Evolutionary conservation across 2,329 filamentous ascomycete species (phyloP), one percentile per base, ranked within the genome.

Genomic region (Teratosphaeria pseudoeucalypti): DNA sequence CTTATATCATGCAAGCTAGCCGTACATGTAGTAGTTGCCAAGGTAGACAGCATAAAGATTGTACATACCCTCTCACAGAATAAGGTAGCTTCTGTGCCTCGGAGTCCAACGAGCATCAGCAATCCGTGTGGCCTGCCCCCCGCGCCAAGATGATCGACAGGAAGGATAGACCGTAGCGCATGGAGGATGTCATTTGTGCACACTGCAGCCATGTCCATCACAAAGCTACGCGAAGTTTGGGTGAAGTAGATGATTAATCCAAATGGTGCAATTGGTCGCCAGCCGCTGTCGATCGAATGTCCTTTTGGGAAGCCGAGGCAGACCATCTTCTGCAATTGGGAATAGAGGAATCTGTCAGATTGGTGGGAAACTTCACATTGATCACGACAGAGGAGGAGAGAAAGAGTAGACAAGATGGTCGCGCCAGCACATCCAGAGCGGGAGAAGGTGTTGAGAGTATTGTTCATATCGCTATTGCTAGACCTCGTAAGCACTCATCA

Each of bases 391-490:
- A 49, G 6, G 14, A n/a, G 43, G 14, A 49, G 43, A 49, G 43
- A 49, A 2, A 49, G 11, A 49, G 43, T 2, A 49, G 43, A 49
- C 43, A 19, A 49, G n/a, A 49, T 49, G 43, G 43, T 11, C 19
- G 43, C n/a, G 14, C 6, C 43, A 49, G n/a, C n/a, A 19, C 43
- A 49, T 3, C 43, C 52, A 1, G 12, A 32, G 26, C 3, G 52
- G 19, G 16, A 34, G 52, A 54, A 81, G 77, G 91, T 96, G 64
- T 80, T 97, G 63, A 86, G 82, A 69, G 90, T 97, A 67, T 84
- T 97, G 63, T 92, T 96, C 74, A 81, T 94, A 63, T 96, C 92
- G 58, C 80, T 97, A 49, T 81, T 97, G 16, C 81, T 97, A 12
- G 92, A 97, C 74, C 76, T 97, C 76, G 92, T 96, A 82, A 65